A percentile compares a stretch with the other conserved stretches of the same genome.
These are phyloP conservation scores for Candida easanensis DNA, from an alignment of 805 yeast species.

Conservation along the genomic window DNA sequence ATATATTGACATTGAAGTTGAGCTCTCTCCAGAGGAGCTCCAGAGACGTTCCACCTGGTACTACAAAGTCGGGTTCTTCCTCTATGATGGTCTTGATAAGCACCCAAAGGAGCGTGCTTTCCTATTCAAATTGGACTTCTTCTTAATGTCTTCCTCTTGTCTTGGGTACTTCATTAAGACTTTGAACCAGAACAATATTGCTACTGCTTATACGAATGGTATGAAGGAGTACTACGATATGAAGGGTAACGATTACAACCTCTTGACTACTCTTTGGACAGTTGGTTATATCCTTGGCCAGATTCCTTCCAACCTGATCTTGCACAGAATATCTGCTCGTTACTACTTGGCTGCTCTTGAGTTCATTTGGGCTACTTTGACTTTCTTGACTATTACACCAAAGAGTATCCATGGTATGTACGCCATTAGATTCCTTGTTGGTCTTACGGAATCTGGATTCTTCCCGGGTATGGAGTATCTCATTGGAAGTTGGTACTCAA, in stretches of 20 bases:
- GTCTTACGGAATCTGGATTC: slow-evolving; percentile 42
- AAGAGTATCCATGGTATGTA: slow-evolving; percentile 29
- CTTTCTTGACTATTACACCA: slow-evolving; percentile 33
- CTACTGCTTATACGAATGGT: slow-evolving; percentile 47
- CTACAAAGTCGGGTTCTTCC: slow-evolving; percentile 11
- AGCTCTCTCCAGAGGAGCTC: slow-evolving; percentile 9
- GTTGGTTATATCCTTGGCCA: slow-evolving; percentile 53
- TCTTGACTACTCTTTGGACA: slow-evolving; percentile 43
- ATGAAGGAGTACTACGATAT: slow-evolving; percentile 42
- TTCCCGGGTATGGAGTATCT: slow-evolving; percentile 38
- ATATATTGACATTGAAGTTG: slow-evolving; percentile 16
- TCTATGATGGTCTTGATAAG: slow-evolving; percentile 35
- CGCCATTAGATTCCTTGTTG: slow-evolving; percentile 38
- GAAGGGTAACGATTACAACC: slow-evolving; percentile 41
- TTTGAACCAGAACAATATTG: slow-evolving; percentile 39
- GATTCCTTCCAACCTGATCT: slow-evolving; percentile 42
- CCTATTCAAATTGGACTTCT: slow-evolving; percentile 35
- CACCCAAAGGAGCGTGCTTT: slow-evolving; percentile 34
- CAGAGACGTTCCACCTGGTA: slow-evolving; percentile 13
- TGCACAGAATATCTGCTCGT: slow-evolving; percentile 42
- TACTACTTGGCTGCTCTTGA: slow-evolving; percentile 44
- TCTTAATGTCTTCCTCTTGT: slow-evolving; percentile 39
- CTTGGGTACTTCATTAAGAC: slow-evolving; percentile 46
- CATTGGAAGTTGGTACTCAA: slow-evolving; percentile 36
- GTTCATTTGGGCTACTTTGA: slow-evolving; percentile 41